Evolutionary conservation across 495 filamentous ascomycete species (phyloP).

Genomic region (Hypoxylon crocopeplum): DNA sequence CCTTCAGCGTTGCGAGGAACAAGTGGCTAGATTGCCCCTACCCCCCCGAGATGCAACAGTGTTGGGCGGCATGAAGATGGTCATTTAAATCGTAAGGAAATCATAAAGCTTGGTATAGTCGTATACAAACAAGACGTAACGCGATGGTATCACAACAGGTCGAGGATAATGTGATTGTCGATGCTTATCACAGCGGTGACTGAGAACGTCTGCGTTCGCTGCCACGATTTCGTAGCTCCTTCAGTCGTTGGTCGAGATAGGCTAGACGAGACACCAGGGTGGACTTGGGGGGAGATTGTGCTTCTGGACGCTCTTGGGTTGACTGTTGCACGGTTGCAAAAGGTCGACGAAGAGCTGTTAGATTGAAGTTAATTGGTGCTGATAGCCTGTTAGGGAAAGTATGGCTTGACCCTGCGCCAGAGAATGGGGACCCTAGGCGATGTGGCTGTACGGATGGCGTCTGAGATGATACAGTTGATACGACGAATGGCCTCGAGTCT

Average conservation of each 20-base stretch:
- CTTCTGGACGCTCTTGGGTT: slow-evolving; percentile 34
- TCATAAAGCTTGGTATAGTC: slow-evolving; percentile 36
- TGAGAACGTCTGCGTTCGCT: slow-evolving; percentile 44
- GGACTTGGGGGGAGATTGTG: slow-evolving; percentile 43
- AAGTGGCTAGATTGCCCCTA: slow-evolving; percentile 4
- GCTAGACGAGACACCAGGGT: slow-evolving; percentile 54
- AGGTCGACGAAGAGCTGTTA: slow-evolving; percentile 52
- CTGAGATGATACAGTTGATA: slow-evolving; percentile 14
- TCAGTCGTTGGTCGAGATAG: slow-evolving; percentile 59
- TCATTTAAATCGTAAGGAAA: slow-evolving; percentile 43
- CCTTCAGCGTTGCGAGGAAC: slow-evolving; percentile 15
- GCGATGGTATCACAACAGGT: slow-evolving; percentile 8
- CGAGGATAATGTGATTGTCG: background rate
- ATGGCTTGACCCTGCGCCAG: slow-evolving; percentile 49
- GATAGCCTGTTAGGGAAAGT: slow-evolving; percentile 58
- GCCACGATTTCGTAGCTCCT: slow-evolving; percentile 53
- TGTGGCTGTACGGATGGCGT: slow-evolving; percentile 41
- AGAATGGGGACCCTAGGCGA: slow-evolving; percentile 61
- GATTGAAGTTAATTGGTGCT: slow-evolving; percentile 48
- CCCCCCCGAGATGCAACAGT: slow-evolving; percentile 21
- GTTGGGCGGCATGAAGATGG: slow-evolving; percentile 24
- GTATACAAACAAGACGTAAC: slow-evolving; percentile 26
- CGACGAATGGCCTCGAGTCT: slow-evolving; percentile 17
- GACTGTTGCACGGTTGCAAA: slow-evolving; percentile 53
- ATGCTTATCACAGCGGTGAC: slow-evolving; percentile 46